Evolutionary conservation across 345 rosid species (phyloP), one percentile per base, ranked within the genome.

Genomic region (Salix udensis): DNA sequence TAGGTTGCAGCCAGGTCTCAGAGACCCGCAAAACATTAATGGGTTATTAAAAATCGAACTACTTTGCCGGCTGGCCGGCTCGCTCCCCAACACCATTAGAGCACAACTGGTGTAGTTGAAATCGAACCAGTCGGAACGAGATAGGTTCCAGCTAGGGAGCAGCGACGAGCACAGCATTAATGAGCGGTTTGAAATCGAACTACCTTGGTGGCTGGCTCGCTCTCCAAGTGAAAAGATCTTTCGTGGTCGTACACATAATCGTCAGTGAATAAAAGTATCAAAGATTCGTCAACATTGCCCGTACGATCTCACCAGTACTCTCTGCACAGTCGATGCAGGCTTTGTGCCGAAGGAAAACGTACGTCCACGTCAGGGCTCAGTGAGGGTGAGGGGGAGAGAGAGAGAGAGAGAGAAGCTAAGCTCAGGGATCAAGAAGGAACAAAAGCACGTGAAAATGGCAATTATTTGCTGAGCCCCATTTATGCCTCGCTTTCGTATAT

Each of bases 391-490:
- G 3, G 30, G 2, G n/a, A n/a, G 14, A n/a, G 26, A 1, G n/a
- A n/a, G 26, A 1, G n/a, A 1, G 4, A n/a, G 62, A n/a, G 26
- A 2, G 14, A 26, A 66, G 24, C 0, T 3, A 11, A 39, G 75
- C 67, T 60, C 75, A 6, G 67, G 50, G 4, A 12, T 40, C 67
- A 48, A 12, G 40, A 44, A n/a, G 71, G 65, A 66, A n/a, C 71
- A 66, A 34, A 50, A 74, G 15, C 77, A 74, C 50, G 71, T 66
- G 77, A 74, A 74, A 44, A 5, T 72, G 2, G 1, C 67, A 72
- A 60, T 72, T 37, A 39, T 24, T n/a, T 58, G n/a, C 75, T 37
- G 75, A n/a, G 15, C 74, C 10, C 7, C 5, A 55, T 71, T 58
- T 55, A n/a, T 2, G 2, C 34, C 21, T 53, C 28, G 36, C 75